Percentiles rank a stretch among this genome's conserved stretches.
Evolutionary conservation across 148 eudicot species (phyloP).

Genomic region (Rhododendron ferrugineum): DNA sequence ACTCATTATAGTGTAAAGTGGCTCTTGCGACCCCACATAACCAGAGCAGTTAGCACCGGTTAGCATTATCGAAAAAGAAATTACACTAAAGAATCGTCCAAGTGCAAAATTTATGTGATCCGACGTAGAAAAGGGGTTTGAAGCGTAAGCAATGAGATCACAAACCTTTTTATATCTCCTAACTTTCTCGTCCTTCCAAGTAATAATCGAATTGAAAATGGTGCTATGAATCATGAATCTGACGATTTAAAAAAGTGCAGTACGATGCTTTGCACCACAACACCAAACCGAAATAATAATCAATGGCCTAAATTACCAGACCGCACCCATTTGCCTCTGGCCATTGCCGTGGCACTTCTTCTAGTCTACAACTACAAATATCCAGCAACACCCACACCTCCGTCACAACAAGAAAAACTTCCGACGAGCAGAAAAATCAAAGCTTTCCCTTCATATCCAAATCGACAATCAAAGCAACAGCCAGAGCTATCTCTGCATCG

Average conservation of each 20-base stretch:
- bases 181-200: too few relatives aligned
- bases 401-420: neutral
- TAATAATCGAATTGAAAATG: too few relatives aligned
- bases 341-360: neutral
- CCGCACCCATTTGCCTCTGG: neutral
- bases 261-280: too few relatives aligned
- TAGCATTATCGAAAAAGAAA: too few relatives aligned
- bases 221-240: accelerated
- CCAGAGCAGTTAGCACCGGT: too few relatives aligned
- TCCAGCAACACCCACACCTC: neutral
- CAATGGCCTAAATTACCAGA: neutral
- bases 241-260: too few relatives aligned
- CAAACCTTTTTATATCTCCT: too few relatives aligned
- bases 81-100: too few relatives aligned
- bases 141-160: neutral
- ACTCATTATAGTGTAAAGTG: too few relatives aligned
- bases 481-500: conserved; percentile 22
- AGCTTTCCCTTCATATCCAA: neutral
- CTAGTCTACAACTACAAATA: neutral
- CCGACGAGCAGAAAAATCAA: neutral
- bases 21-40: too few relatives aligned
- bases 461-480: neutral
- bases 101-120: too few relatives aligned
- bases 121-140: neutral
- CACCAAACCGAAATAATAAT: too few relatives aligned